Evolutionary conservation across 495 filamentous ascomycete genomes (phyloP).

Genomic region (Staphylotrichum tortipilum): DNA sequence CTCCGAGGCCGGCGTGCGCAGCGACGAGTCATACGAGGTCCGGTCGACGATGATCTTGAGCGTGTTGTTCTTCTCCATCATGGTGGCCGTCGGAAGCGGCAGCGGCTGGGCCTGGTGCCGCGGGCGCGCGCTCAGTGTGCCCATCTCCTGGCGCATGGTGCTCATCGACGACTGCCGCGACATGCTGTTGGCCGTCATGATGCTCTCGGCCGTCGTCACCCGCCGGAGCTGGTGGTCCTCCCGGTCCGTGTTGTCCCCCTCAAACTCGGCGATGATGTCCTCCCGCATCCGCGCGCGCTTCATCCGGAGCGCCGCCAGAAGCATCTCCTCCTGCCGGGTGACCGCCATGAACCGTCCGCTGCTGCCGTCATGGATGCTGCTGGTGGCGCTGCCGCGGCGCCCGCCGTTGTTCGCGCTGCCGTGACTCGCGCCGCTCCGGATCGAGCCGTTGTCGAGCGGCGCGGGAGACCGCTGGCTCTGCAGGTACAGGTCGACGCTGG

Average conservation of each 20-base stretch:
- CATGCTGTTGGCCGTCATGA: constrained; percentile 13
- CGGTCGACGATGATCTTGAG: constrained; percentile 21
- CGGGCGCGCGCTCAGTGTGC: constrained; percentile 16
- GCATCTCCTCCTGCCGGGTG: constrained; percentile 73
- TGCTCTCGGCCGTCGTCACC: constrained; percentile 18
- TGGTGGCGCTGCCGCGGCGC: constrained; percentile 16
- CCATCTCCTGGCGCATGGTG: constrained; percentile 19
- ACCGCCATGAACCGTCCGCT: constrained; percentile 73
- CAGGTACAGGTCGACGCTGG: constrained; percentile 37
- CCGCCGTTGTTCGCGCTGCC: constrained; percentile 9
- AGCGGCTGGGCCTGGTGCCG: constrained; percentile 8
- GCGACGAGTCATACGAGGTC: constrained; percentile 10
- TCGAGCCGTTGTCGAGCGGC: constrained; percentile 15
- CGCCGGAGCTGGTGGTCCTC: constrained; percentile 13
- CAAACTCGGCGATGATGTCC: constrained; percentile 54
- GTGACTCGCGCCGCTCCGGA: constrained; percentile 15
- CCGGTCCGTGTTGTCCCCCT: constrained; percentile 26
- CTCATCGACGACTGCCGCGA: constrained; percentile 24
- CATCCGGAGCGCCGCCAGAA: constrained; percentile 71
- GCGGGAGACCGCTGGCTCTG: constrained; percentile 18
- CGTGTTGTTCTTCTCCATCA: not conserved
- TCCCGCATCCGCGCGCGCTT: constrained; percentile 71
- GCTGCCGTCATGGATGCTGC: constrained; percentile 22
- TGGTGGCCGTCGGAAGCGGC: not conserved
- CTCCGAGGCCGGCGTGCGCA: constrained; percentile 2